Base-by-base conservation (phyloP, 1,284 basidiomycete species). In the Peniophora sp. region DNA sequence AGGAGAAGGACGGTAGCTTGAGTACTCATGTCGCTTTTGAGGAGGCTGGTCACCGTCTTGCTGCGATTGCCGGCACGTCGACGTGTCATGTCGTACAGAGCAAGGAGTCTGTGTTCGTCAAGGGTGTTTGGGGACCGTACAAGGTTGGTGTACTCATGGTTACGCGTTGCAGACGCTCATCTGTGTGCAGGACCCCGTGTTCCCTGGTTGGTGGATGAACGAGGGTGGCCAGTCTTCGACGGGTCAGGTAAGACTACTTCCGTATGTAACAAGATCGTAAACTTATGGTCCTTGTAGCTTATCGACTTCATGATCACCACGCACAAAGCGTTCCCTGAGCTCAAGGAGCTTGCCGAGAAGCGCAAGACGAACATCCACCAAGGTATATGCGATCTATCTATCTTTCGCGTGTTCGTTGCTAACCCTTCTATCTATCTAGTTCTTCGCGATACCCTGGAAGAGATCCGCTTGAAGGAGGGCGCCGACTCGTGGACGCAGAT, bases 161-260 rank as follows among this genome's bases (percentile, higher is more conserved):
- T n/a, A 23, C 19, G 19, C 2, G 2, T 20, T 41, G 36, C 11
- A 10, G 53, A 19, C 10, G 12, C 32, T 24, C 27, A 48, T 32
- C 50, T 27, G 52, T 24, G 52, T 32, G 27, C 27, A 86, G 83
- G 82, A 93, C 61, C 82, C 89, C 16, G 79, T 96, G 23, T 97
- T 98, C 71, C 87, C 87, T 24, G 92, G 85, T 12, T 93, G 89
- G 85, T 95, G 96, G 97, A 97, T 98, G 93, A 99, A 97, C 63
- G 96, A 99, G 70, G 96, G 96, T 39, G 96, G 96, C 0, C 96
- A 99, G 69, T 97, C 93, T 17, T 96, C 94, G 0, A 99, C 96
- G 0, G 97, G 96, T n/a, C 95, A 97, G 71, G 85, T 84, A 53
- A 50, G 63, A 52, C n/a, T 12, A 19, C 12, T 35, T 35, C 34